Conservation (phyloP, 2,329 filamentous ascomycete genomes). For the Ophiostoma tasmaniense region DNA sequence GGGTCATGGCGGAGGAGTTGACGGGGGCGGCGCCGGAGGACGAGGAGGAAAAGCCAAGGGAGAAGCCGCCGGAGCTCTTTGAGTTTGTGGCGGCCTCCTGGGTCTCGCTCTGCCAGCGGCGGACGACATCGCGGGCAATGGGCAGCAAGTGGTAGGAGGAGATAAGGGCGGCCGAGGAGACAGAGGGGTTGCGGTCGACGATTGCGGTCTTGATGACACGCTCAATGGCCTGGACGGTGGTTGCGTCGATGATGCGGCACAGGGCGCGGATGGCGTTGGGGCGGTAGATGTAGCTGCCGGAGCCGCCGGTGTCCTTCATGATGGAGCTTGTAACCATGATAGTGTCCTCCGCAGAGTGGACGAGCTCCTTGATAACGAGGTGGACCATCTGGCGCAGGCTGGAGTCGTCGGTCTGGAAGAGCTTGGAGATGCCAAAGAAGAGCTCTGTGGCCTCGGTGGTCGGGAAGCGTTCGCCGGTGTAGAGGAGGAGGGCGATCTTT, state of each 20-base stretch:
- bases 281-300: constrained; percentile 86
- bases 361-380: constrained; percentile 94
- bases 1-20: constrained; percentile 93
- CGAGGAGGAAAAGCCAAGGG: constrained; percentile 85
- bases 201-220: constrained; percentile 98
- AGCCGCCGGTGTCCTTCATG: constrained; percentile 97
- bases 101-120: constrained; percentile 97
- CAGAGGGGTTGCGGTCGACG: constrained; percentile 96
- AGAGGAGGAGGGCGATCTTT: constrained; percentile 92
- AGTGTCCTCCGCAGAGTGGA: constrained; percentile 90
- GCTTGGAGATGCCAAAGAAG: constrained; percentile 98
- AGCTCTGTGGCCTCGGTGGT: constrained; percentile 95
- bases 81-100: constrained; percentile 87
- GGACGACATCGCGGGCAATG: constrained; percentile 88
- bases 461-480: constrained; percentile 94
- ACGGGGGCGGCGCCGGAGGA: constrained; percentile 56
- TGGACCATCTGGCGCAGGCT: constrained; percentile 98
- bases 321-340: constrained; percentile 99
- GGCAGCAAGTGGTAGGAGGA: constrained; percentile 97
- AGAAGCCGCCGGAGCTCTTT: constrained; percentile 85
- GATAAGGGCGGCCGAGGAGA: constrained; percentile 89
- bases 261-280: constrained; percentile 93
- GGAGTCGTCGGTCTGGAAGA: constrained; percentile 99
- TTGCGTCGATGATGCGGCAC: constrained; percentile 93
- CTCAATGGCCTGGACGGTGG: constrained; percentile 94